A percentile compares a stretch with the other conserved stretches of the same genome.
Evolutionary conservation across 768 basidiomycete species (phyloP).

Genomic region (Termitomyces bulborhizus): DNA sequence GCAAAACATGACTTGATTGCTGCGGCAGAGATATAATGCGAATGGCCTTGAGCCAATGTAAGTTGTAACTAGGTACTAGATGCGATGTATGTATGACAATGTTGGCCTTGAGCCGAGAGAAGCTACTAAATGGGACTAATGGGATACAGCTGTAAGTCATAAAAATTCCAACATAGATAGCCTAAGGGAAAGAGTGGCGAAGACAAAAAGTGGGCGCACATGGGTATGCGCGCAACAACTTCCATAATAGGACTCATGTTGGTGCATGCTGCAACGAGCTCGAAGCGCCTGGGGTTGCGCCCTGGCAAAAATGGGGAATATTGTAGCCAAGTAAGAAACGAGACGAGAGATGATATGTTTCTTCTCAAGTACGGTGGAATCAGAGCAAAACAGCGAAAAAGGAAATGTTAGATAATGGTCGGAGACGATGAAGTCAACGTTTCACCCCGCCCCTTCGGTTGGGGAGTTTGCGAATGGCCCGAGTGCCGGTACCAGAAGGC

Average conservation of each 20-base stretch:
- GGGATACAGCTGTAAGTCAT: conserved; percentile 16
- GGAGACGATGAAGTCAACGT: conserved; percentile 20
- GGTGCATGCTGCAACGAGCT: background rate
- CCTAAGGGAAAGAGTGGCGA: background rate
- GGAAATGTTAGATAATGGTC: background rate
- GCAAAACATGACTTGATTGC: background rate
- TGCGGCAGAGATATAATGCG: conserved; percentile 4
- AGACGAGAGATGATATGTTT: background rate
- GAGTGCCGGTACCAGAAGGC: conserved; percentile 23
- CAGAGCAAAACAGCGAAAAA: background rate
- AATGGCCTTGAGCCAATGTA: conserved; percentile 19
- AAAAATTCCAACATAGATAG: conserved; percentile 15
- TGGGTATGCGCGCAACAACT: conserved; percentile 1
- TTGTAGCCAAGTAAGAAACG: background rate
- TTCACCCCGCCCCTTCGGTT: conserved; percentile 35
- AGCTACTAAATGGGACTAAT: conserved; percentile 12
- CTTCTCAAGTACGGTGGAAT: background rate
- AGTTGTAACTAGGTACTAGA: conserved; percentile 12
- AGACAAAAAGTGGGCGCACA: background rate
- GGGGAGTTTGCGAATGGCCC: conserved; percentile 53
- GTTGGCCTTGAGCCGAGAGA: conserved; percentile 17
- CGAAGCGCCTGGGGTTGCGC: conserved; percentile 3
- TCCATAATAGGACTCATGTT: background rate
- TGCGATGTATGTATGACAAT: conserved; percentile 12
- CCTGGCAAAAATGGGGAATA: background rate